phyloP scores from a whole-genome alignment of 2,329 filamentous ascomycete genomes.

The Penicillium oxalicum region DNA sequence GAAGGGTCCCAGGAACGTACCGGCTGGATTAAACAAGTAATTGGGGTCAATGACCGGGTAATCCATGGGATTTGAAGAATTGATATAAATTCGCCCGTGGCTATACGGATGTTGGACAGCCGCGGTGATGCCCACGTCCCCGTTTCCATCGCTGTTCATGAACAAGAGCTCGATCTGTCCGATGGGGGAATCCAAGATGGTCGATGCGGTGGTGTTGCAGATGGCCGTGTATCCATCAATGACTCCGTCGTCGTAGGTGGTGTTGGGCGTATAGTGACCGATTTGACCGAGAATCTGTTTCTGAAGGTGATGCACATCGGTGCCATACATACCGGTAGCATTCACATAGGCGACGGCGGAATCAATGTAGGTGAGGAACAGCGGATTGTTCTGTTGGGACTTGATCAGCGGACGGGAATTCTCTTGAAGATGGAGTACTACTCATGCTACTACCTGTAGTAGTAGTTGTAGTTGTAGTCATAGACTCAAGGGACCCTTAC shows the following conservation, averaged over 20 bases:
- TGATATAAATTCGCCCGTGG: slow-evolving; percentile 27
- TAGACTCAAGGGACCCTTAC: slow-evolving; percentile 9
- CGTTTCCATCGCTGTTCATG: slow-evolving; percentile 26
- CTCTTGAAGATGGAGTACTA: no score
- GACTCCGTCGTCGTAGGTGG: slow-evolving; percentile 21
- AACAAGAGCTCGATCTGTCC: slow-evolving; percentile 25
- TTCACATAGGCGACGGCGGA: slow-evolving; percentile 25
- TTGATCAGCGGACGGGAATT: no score
- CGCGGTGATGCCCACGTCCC: slow-evolving; percentile 24
- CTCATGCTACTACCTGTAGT: no score
- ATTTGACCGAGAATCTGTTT: slow-evolving; percentile 13
- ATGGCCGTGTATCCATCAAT: slow-evolving; percentile 25
- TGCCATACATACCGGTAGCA: slow-evolving; percentile 18
- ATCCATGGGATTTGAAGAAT: slow-evolving; percentile 25
- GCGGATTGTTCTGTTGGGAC: slow-evolving; percentile 15
- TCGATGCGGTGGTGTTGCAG: slow-evolving; percentile 21
- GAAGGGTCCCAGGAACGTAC: slow-evolving; percentile 8
- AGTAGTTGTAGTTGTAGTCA: neutral
- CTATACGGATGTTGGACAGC: slow-evolving; percentile 27
- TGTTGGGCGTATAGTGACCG: slow-evolving; percentile 17
- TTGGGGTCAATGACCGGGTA: slow-evolving; percentile 27
- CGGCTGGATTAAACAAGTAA: slow-evolving; percentile 21
- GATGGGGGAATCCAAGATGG: slow-evolving; percentile 19
- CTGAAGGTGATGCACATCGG: slow-evolving; percentile 8
- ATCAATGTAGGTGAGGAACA: slow-evolving; percentile 26